Conservation (phyloP, 257 asterid species). For the Rhazya stricta region DNA sequence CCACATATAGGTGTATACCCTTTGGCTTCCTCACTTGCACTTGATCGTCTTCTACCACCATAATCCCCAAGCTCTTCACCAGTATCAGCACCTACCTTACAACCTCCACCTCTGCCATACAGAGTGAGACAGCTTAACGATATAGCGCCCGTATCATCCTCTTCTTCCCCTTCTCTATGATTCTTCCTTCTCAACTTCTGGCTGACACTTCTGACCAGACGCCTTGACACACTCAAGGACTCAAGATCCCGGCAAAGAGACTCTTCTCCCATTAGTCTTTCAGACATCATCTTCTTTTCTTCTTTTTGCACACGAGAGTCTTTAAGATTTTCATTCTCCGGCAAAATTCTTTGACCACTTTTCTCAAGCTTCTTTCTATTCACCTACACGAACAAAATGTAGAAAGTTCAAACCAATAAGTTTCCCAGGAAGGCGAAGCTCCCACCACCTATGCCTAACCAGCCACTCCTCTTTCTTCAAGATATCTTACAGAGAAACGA, state of each 20-base stretch:
- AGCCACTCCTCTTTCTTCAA: not conserved
- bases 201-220: slow-evolving; percentile 72
- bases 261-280: slow-evolving; percentile 43
- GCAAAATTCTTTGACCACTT: slow-evolving; percentile 1
- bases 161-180: slow-evolving; percentile 50
- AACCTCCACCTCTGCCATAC: slow-evolving; percentile 82
- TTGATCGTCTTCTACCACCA: slow-evolving; percentile 56
- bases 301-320: slow-evolving; percentile 8
- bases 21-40: slow-evolving; percentile 66
- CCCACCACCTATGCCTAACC: not conserved
- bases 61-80: slow-evolving; percentile 61
- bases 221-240: slow-evolving; percentile 59
- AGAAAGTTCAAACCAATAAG: slow-evolving; percentile 16
- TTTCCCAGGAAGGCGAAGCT: slow-evolving; percentile 3
- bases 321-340: slow-evolving; percentile 19
- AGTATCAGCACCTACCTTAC: slow-evolving; percentile 88
- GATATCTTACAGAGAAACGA: not conserved
- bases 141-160: slow-evolving; percentile 45
- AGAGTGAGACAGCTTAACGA: slow-evolving; percentile 74
- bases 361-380: slow-evolving; percentile 7
- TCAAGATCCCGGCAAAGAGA: slow-evolving; percentile 41
- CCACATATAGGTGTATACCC: slow-evolving; percentile 39
- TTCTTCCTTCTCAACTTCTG: slow-evolving; percentile 64
- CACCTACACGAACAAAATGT: slow-evolving; percentile 31
- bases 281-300: slow-evolving; percentile 39